These are phyloP conservation scores for Geranomyces michiganensis DNA, from an alignment of 192 early-diverging fungal genomes.

Conservation along the genomic window DNA sequence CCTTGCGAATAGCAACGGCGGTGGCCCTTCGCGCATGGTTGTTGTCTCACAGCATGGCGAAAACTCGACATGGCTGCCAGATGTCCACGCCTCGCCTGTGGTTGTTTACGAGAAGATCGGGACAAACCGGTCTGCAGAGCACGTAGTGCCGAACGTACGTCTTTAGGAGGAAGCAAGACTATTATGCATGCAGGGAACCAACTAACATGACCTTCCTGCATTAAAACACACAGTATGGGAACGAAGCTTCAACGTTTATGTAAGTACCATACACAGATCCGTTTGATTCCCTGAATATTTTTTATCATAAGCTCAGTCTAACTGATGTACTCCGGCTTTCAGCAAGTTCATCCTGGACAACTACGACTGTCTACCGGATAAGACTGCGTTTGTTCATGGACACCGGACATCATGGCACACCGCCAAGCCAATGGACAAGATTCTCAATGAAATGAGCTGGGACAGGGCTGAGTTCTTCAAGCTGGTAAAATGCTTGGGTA, in stretches of 20 bases:
- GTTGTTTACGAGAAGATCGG: conserved; percentile 11
- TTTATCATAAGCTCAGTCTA: no score
- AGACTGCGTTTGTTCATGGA: conserved; percentile 11
- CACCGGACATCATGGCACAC: conserved; percentile 15
- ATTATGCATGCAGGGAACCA: no score
- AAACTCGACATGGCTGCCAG: neutral
- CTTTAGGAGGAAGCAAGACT: neutral
- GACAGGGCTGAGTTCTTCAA: neutral
- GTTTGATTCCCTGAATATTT: no score
- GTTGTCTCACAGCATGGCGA: neutral
- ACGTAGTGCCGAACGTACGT: conserved; percentile 5
- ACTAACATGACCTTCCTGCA: no score
- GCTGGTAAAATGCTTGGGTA: conserved; percentile 2
- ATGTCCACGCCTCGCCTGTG: neutral
- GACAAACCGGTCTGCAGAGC: conserved; percentile 1
- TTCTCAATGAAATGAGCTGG: conserved; percentile 9
- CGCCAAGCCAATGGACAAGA: conserved; percentile 5
- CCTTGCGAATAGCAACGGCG: neutral
- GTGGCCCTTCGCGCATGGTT: neutral
- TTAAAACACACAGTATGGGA: neutral
- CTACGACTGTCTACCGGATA: conserved; percentile 8
- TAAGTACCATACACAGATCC: neutral
- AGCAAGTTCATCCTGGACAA: conserved; percentile 17
- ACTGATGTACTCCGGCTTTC: neutral
- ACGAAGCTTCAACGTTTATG: conserved; percentile 1